Evolutionary conservation across 2,329 filamentous ascomycete genomes (phyloP).

Genomic region (Aspergillus japonicus): DNA sequence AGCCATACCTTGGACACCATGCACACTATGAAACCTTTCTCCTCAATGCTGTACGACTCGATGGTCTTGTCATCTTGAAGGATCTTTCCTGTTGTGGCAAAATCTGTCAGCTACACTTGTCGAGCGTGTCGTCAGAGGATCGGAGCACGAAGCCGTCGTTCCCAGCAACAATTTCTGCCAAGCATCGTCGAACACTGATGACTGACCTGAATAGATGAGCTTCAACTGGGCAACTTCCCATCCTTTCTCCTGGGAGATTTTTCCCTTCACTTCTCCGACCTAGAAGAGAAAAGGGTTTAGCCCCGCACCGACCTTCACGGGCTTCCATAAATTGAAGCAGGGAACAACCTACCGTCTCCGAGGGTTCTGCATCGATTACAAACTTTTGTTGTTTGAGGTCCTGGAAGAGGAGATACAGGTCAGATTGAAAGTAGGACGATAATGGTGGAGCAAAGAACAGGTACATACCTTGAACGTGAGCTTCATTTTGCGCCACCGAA

Average conservation of each 20-base stretch:
- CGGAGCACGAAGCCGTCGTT: neutral
- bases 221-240: slow-evolving; percentile 91
- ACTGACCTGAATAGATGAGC: slow-evolving; percentile 93
- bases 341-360: slow-evolving; percentile 71
- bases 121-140: neutral
- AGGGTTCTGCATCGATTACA: slow-evolving; percentile 88
- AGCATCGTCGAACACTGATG: neutral
- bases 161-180: neutral
- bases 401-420: slow-evolving; percentile 47
- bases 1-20: slow-evolving; percentile 86
- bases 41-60: slow-evolving; percentile 95
- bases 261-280: slow-evolving; percentile 89
- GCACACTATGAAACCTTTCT: slow-evolving; percentile 99
- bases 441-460: slow-evolving; percentile 10
- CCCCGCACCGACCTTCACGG: slow-evolving; percentile 32
- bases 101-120: slow-evolving; percentile 14
- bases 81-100: slow-evolving; percentile 73
- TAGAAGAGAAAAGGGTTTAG: slow-evolving; percentile 44
- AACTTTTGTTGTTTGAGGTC: slow-evolving; percentile 99
- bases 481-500: slow-evolving; percentile 57
- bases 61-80: slow-evolving; percentile 96
- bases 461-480: slow-evolving; percentile 66
- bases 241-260: slow-evolving; percentile 87
- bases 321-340: slow-evolving; percentile 8
- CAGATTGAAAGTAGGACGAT: neutral